Evolutionary conservation across 73 alveolate species (phyloP).

Genomic region (Uronychia setigera): DNA sequence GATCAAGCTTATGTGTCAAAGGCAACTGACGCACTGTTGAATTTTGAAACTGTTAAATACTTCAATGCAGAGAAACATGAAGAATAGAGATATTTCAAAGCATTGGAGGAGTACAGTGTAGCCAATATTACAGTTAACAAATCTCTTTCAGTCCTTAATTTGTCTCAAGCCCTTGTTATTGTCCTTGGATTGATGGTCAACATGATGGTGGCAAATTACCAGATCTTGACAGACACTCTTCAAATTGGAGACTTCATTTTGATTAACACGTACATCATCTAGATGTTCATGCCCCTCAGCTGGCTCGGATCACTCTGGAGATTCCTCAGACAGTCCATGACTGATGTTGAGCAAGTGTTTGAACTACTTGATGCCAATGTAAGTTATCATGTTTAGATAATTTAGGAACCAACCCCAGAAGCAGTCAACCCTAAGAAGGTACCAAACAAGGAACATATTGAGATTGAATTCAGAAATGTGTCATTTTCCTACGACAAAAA

Average conservation of each 20-base stretch:
- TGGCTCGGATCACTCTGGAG: constrained; percentile 63
- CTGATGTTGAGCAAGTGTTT: constrained; percentile 64
- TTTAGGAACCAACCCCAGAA: no score
- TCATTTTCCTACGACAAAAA: constrained; percentile 45
- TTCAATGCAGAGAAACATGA: constrained; percentile 72
- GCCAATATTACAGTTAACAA: constrained; percentile 48
- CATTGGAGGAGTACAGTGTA: constrained; percentile 37
- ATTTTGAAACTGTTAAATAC: constrained; percentile 75
- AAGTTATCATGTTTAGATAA: no score
- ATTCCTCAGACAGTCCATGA: constrained; percentile 56
- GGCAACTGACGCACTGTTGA: constrained; percentile 73
- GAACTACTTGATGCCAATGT: constrained; percentile 44
- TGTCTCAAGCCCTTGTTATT: constrained; percentile 30
- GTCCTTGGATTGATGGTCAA: constrained; percentile 40
- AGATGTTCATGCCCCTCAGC: constrained; percentile 59
- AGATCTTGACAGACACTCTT: constrained; percentile 26
- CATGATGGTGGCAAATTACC: constrained; percentile 31
- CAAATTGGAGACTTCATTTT: constrained; percentile 63
- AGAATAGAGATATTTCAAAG: constrained; percentile 45
- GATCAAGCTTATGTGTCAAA: constrained; percentile 53
- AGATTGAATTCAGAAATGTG: constrained; percentile 58
- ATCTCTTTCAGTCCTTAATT: constrained; percentile 46
- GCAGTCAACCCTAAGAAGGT: constrained; percentile 36
- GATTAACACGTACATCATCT: constrained; percentile 61
- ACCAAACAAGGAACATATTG: constrained; percentile 15